Conservation (phyloP, 106 monocot genomes). For the Ottelia alismoides region DNA sequence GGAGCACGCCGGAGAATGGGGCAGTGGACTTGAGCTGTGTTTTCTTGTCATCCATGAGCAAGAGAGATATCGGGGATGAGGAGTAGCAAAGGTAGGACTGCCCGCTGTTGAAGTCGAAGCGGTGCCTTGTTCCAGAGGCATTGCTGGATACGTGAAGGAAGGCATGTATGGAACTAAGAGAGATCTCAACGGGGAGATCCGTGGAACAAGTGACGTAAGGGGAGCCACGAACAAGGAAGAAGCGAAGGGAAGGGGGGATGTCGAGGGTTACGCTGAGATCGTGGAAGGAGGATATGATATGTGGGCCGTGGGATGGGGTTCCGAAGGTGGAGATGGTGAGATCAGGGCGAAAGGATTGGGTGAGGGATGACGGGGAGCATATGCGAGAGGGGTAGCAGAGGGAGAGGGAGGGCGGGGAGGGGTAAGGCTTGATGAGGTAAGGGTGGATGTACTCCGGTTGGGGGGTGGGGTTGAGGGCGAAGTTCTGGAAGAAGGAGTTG, state of each 20-base stretch:
- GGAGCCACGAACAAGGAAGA: conserved; percentile 70
- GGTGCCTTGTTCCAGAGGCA: conserved; percentile 48
- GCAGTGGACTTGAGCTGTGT: conserved; percentile 16
- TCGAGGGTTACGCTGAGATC: conserved; percentile 89
- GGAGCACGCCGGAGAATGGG: conserved; percentile 40
- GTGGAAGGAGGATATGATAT: conserved; percentile 56
- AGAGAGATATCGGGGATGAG: conserved; percentile 50
- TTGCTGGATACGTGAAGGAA: conserved; percentile 41
- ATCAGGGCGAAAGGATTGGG: conserved; percentile 68
- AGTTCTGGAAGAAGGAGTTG: too few relatives aligned
- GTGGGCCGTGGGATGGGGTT: background rate
- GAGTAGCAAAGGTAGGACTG: conserved; percentile 70
- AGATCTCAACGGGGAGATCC: conserved; percentile 12
- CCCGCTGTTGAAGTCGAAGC: conserved; percentile 42
- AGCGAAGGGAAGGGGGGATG: conserved; percentile 55
- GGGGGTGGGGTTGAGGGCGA: too few relatives aligned
- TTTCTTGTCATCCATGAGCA: conserved; percentile 10
- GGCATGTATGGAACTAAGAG: conserved; percentile 44
- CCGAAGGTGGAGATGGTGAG: conserved; percentile 43
- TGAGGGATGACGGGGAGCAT: too few relatives aligned
- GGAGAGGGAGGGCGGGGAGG: too few relatives aligned
- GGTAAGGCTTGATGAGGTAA: too few relatives aligned
- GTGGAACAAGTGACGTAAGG: conserved; percentile 64
- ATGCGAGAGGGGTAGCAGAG: too few relatives aligned
- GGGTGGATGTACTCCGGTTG: too few relatives aligned